phyloP scores from a whole-genome alignment of 106 monocot species.

The Dendrobium nobile region DNA sequence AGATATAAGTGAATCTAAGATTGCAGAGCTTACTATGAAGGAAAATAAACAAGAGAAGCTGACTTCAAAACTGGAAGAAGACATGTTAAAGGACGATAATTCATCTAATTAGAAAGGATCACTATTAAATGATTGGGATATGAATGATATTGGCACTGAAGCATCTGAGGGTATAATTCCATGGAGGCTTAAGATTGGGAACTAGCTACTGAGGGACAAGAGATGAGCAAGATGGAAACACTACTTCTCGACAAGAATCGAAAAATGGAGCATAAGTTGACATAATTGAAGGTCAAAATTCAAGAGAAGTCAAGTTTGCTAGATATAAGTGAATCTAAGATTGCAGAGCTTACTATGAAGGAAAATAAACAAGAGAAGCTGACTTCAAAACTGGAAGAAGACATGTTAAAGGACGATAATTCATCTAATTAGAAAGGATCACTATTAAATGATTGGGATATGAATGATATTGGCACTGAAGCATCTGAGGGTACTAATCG shows the following conservation, averaged over 20 bases:
- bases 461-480: conserved; percentile 79
- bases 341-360: no score
- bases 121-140: conserved; percentile 81
- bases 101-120: conserved; percentile 26
- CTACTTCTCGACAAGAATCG: conserved; percentile 92
- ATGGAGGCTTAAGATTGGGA: no score
- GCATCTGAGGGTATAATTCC: conserved; percentile 44
- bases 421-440: conserved; percentile 27
- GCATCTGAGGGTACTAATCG: conserved; percentile 67
- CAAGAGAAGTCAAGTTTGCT: conserved; percentile 52
- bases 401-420: neutral
- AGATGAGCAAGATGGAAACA: conserved; percentile 98
- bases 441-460: conserved; percentile 81
- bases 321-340: no score
- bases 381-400: no score
- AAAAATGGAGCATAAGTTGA: conserved; percentile 99
- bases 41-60: no score
- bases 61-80: no score
- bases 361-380: no score
- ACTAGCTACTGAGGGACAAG: conserved; percentile 71
- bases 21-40: no score
- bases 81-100: neutral
- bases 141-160: conserved; percentile 79
- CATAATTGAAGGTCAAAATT: conserved; percentile 94
- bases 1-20: no score